Conservation (phyloP, 257 asterid species). For the Leonotis leonurus region DNA sequence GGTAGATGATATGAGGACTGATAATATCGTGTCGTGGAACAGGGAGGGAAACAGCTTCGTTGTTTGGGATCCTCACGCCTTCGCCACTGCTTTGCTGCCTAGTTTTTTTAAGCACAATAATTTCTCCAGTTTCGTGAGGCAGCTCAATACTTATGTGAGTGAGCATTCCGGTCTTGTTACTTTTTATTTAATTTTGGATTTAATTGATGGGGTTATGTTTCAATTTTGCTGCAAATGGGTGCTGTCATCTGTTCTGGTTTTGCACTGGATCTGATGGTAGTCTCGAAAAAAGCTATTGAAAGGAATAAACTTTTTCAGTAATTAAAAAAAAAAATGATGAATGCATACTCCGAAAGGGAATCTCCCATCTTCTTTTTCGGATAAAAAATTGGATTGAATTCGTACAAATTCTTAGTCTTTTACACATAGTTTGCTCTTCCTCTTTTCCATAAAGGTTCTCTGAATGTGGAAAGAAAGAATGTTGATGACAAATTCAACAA, state of each 20-base stretch:
- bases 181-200: not conserved
- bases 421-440: slow-evolving; percentile 27
- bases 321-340: not conserved
- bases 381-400: not conserved
- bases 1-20: slow-evolving; percentile 62
- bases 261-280: not conserved
- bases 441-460: slow-evolving; percentile 36
- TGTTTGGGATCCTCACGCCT: slow-evolving; percentile 80
- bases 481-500: slow-evolving; percentile 15
- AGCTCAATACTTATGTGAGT: slow-evolving; percentile 88
- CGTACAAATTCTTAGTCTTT: not conserved
- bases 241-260: not conserved
- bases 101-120: slow-evolving; percentile 68
- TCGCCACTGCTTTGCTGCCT: slow-evolving; percentile 48
- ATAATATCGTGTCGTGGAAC: slow-evolving; percentile 64
- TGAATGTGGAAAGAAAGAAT: slow-evolving; percentile 12
- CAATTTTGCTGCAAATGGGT: not conserved
- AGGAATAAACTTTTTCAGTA: not conserved
- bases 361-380: not conserved
- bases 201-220: not conserved
- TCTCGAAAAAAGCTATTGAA: not conserved
- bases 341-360: not conserved
- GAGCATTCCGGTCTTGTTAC: no score
- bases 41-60: slow-evolving; percentile 69
- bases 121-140: slow-evolving; percentile 86